Evolutionary conservation across 768 basidiomycete species (phyloP), one percentile per base, ranked within the genome.

Genomic region (Russula vinacea): DNA sequence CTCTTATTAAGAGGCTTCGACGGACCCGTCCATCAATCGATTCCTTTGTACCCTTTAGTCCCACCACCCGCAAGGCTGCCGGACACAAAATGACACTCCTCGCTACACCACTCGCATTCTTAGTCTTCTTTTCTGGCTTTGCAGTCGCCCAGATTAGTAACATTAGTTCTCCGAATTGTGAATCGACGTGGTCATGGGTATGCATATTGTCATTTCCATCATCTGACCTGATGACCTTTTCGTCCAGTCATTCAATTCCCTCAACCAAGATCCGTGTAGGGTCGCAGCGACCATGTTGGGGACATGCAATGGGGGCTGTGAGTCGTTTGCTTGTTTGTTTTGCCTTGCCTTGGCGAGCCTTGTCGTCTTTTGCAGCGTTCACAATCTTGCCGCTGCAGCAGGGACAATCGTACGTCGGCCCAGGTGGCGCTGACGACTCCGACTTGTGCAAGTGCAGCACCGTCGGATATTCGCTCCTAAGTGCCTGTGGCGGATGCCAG

Each of bases 401-500:
- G 1, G 60, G 60, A 8, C 5, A 8, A 10, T 7, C 10, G 44
- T 62, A 62, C 37, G 0, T 1, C 2, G 60, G 53, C 2, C 60
- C 60, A 11, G 4, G 5, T 2, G 42, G 8, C 26, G 2, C 6
- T 16, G 53, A 47, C 4, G 24, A 13, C 10, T 8, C 22, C 22
- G 19, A 55, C 37, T 7, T 40, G 45, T 62, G 61, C 61, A 29
- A 32, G 35, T 62, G 62, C 9, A 62, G 24, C 55, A 56, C 55
- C 9, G 33, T 53, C n/a, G 33, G 1, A 13, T 53, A 53, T 35
- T 53, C 40, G 1, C 61, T 62, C 16, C 5, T 56, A 2, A 62
- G 61, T 24, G 61, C 61, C 6, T 62, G 61, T 19, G 55, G n/a
- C 3, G 54, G 37, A 17, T 62, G 55, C 26, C 63, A 64, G 39